phyloP scores from a whole-genome alignment of 148 eudicot genomes.

The Persicaria tinctoria region DNA sequence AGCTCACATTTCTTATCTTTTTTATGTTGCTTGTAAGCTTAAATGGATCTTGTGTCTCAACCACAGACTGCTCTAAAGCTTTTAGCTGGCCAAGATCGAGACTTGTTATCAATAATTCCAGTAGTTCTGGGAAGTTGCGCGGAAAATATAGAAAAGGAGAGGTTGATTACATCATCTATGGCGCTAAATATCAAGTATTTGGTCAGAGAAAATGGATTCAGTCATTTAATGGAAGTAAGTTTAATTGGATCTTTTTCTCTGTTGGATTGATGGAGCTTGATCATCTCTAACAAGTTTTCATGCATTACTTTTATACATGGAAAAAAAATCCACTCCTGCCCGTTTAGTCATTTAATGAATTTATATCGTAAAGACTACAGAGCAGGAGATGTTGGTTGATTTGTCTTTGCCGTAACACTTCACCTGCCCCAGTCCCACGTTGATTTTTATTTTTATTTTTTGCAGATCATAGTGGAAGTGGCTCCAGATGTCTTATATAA shows the following conservation, averaged over 20 bases:
- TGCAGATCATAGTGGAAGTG: constrained; percentile 86
- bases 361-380: neutral
- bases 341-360: neutral
- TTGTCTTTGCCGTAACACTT: neutral
- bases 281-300: neutral
- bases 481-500: constrained; percentile 67
- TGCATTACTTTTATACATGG: neutral
- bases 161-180: constrained; percentile 26
- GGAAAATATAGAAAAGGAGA: constrained; percentile 36
- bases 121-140: constrained; percentile 57
- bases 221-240: constrained; percentile 94
- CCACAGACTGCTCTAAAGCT: constrained; percentile 78
- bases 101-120: constrained; percentile 48
- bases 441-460: constrained; percentile 6
- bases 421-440: neutral
- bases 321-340: too few relatives aligned
- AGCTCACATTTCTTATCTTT: neutral
- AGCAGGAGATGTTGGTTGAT: neutral
- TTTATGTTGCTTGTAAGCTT: neutral
- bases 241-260: neutral
- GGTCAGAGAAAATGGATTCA: constrained; percentile 73
- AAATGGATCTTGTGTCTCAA: neutral
- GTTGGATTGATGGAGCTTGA: neutral
- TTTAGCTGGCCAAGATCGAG: constrained; percentile 58
- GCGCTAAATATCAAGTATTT: constrained; percentile 42